Base-by-base conservation (phyloP, 108 stramenopile species). In the Nitzschia sp. region DNA sequence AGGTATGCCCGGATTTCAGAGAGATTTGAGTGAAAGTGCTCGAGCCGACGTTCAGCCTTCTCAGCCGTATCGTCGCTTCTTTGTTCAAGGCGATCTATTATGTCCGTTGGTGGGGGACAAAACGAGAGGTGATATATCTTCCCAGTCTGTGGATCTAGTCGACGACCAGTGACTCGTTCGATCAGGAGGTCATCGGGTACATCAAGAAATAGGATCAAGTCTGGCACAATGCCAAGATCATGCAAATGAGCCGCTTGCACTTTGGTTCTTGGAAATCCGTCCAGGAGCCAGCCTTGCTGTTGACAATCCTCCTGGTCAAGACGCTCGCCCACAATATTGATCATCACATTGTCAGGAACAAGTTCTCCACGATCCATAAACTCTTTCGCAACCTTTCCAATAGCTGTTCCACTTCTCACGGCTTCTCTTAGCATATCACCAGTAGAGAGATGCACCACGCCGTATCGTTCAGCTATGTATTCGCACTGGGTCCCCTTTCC, bases 401-500 rank as follows among this genome's bases (percentile, higher is more conserved):
- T 58, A 2, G 63, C 59, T 11, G 96, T 96, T 33, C 75, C 62
- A 13, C 82, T 76, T 9, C 82, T 70, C 1, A 98, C 92, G 60
- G 97, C 89, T 59, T 83, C 75, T 21, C 98, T 80, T 58, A 99
- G 86, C 34, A 98, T 57, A 83, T 99, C 97, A 0, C 98, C 98
- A 11, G 97, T 96, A 22, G 93, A 95, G 30, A 99, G 97, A 28
- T 80, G 76, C 66, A 97, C 95, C 55, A 76, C 72, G 5, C 88
- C 84, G 68, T 87, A 89, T 46, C 91, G 87, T 52, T 78, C 71
- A 22, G 96, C 63, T 63, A 99, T 93, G 55, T 93, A 92, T 32
- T 83, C 82, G 8, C 89, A 83, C 21, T 97, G 96, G 22, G 98
- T 99, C 27, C 98, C 98, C 68, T 99, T 99, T 3, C 98, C 98